Conservation (phyloP, 2,329 filamentous ascomycete species). For the Ascochyta lentis region DNA sequence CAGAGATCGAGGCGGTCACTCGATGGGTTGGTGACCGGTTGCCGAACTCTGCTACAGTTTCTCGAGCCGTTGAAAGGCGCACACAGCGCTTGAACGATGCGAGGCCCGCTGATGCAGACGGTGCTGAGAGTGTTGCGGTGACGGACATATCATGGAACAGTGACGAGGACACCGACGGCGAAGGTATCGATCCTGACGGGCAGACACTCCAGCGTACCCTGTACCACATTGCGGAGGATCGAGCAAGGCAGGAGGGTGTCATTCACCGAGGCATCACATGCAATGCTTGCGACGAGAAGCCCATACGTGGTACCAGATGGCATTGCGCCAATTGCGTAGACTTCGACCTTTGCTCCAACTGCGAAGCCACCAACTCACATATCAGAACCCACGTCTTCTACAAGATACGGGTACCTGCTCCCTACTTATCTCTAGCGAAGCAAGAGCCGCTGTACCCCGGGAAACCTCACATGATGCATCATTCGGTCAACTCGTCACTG, state of each 20-base stretch:
- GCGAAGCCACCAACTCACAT: constrained; percentile 78
- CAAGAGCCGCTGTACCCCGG: constrained; percentile 59
- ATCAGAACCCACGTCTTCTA: constrained; percentile 95
- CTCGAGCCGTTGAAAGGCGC: constrained; percentile 34
- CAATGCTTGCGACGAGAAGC: constrained; percentile 84
- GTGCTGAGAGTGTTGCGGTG: constrained; percentile 40
- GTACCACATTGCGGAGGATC: constrained; percentile 93
- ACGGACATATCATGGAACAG: constrained; percentile 41
- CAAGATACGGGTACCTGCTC: constrained; percentile 90
- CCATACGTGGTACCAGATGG: constrained; percentile 91
- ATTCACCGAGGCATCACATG: constrained; percentile 92
- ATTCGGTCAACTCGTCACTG: constrained; percentile 70
- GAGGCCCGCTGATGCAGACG: constrained; percentile 19
- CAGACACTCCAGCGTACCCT: constrained; percentile 85
- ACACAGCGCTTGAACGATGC: constrained; percentile 19
- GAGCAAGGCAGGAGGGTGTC: constrained; percentile 76
- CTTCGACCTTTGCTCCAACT: constrained; percentile 93
- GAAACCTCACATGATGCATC: constrained; percentile 74
- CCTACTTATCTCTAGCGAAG: constrained; percentile 77
- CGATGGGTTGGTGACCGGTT: constrained; percentile 27
- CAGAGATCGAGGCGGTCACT: constrained; percentile 28
- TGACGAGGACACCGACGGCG: constrained; percentile 51
- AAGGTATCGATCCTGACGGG: constrained; percentile 57
- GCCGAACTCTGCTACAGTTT: constrained; percentile 22
- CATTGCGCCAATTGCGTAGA: constrained; percentile 95